Percentiles rank a stretch among this genome's conserved stretches.
phyloP scores from a whole-genome alignment of 208 protist species.

The Acanthamoeba culbertsoni region DNA sequence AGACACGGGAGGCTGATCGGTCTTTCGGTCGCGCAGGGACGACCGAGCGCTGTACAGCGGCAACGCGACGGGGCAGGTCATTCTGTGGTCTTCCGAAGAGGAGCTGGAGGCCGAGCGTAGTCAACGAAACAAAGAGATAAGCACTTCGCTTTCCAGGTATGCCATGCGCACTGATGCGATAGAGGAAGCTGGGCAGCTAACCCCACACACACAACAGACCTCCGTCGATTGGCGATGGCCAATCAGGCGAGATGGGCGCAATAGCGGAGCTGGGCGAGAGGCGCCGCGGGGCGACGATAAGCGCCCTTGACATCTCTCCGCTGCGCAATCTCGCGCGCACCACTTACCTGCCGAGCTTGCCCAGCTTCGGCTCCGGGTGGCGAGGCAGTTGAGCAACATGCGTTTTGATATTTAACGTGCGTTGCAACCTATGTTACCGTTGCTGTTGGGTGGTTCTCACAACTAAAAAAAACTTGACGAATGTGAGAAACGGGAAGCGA shows the following conservation, averaged over 20 bases:
- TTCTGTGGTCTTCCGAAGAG: background rate
- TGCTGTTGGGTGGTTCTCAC: no score
- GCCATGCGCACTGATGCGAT: background rate
- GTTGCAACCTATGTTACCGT: no score
- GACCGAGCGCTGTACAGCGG: conserved; percentile 35
- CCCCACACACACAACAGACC: background rate
- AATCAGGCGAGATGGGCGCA: background rate
- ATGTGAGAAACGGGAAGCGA: background rate
- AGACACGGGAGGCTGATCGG: background rate
- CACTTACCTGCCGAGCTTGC: conserved; percentile 5
- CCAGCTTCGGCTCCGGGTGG: background rate
- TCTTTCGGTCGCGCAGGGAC: background rate
- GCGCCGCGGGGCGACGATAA: background rate
- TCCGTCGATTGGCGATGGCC: background rate
- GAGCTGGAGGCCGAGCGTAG: conserved; percentile 23
- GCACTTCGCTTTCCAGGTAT: background rate
- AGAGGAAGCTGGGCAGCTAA: background rate
- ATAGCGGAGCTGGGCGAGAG: background rate
- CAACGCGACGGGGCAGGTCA: background rate
- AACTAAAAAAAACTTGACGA: no score
- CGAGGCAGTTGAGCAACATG: no score
- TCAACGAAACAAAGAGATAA: background rate
- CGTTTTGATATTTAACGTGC: no score
- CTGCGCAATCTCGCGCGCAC: conserved; percentile 17
- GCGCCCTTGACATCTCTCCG: background rate